phyloP scores from a whole-genome alignment of 1,284 basidiomycete species.

The Papiliotrema terrestris region DNA sequence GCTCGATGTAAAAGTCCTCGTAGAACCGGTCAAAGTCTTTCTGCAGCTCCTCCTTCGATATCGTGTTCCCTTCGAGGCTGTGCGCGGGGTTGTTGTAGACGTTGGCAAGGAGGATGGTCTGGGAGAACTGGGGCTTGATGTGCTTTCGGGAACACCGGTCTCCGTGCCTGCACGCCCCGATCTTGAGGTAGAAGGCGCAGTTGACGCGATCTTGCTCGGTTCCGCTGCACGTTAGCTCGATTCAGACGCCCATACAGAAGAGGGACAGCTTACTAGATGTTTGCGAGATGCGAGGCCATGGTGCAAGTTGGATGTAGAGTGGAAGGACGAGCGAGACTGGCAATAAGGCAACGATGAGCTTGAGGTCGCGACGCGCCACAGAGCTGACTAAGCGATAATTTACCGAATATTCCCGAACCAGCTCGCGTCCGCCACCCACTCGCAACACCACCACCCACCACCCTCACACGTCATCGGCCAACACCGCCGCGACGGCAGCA shows the following conservation, averaged over 20 bases:
- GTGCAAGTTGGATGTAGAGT: background rate
- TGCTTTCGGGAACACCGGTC: constrained; percentile 68
- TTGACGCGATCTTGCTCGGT: constrained; percentile 51
- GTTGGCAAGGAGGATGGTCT: constrained; percentile 96
- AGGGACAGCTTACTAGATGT: constrained; percentile 45
- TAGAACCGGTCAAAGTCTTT: constrained; percentile 97
- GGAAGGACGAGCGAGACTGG: background rate
- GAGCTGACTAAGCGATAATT: constrained; percentile 15
- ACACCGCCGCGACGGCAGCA: background rate
- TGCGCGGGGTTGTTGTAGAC: constrained; percentile 96
- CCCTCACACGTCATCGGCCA: background rate
- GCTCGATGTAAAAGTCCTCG: constrained; percentile 88
- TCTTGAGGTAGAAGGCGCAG: constrained; percentile 52
- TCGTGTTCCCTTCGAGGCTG: constrained; percentile 78
- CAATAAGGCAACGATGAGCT: background rate
- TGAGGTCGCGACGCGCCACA: background rate
- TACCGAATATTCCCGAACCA: constrained; percentile 25
- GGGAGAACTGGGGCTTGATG: constrained; percentile 94
- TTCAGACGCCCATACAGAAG: background rate
- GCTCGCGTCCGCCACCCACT: background rate
- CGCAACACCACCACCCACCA: background rate
- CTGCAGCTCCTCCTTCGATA: constrained; percentile 65
- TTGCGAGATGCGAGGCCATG: constrained; percentile 48
- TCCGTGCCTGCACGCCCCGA: constrained; percentile 48
- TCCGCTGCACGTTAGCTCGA: constrained; percentile 38